Percentiles rank a stretch among this genome's conserved stretches.
These are phyloP conservation scores for Ustilago trichophora DNA, from an alignment of 1,284 basidiomycete genomes.

Conservation along the genomic window DNA sequence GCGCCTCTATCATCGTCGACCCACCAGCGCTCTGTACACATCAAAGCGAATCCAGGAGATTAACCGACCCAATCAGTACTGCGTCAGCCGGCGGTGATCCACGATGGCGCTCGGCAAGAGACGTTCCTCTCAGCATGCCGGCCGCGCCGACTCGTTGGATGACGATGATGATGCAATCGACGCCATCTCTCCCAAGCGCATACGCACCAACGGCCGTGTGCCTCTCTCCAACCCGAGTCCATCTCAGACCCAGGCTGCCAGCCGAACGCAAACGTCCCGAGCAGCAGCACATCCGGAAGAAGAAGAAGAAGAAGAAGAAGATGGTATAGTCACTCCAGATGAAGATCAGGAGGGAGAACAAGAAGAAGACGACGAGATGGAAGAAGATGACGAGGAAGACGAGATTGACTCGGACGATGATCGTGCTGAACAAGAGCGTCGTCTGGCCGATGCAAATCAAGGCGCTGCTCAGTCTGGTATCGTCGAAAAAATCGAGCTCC, in stretches of 20 bases:
- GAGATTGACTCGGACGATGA: constrained; percentile 29
- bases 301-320: too few species aligned
- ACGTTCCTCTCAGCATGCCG: constrained; percentile 1
- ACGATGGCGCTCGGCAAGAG: constrained; percentile 32
- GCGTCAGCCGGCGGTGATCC: too few species aligned
- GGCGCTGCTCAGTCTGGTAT: constrained; percentile 74
- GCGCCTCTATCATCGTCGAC: too few species aligned
- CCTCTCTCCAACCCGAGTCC: neutral
- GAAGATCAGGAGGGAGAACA: constrained; percentile 22
- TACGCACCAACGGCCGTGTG: constrained; percentile 8
- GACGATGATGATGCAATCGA: constrained; percentile 32
- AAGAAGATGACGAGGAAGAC: constrained; percentile 33
- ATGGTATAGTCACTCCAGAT: constrained; percentile 71
- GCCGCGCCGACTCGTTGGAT: constrained; percentile 4
- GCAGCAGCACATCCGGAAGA: neutral
- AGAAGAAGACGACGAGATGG: constrained; percentile 7
- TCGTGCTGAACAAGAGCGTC: constrained; percentile 16
- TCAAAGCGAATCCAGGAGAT: too few species aligned
- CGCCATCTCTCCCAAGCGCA: constrained; percentile 26
- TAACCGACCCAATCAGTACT: too few species aligned
- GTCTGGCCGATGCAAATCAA: constrained; percentile 23
- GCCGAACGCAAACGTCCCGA: neutral
- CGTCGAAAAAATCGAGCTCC: constrained; percentile 84
- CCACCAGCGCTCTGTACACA: too few species aligned
- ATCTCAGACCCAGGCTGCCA: neutral